These are phyloP conservation scores for Ganoderma resinaceum DNA, from an alignment of 1,284 basidiomycete genomes.

Conservation along the genomic window DNA sequence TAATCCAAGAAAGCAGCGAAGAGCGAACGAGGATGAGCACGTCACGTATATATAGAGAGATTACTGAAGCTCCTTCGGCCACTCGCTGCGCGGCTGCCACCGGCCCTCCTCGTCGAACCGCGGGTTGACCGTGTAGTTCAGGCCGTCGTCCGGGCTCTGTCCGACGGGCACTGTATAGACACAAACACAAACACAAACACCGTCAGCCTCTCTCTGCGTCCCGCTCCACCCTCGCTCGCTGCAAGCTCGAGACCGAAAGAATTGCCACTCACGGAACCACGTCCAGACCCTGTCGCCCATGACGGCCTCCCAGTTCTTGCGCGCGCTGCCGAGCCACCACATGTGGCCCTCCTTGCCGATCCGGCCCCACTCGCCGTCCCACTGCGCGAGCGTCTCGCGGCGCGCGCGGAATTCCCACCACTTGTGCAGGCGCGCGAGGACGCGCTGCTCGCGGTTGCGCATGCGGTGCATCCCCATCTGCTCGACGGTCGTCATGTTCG, in stretches of 20 bases:
- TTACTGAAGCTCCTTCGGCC: conserved; percentile 66
- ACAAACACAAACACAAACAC: no score
- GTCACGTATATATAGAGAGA: background rate
- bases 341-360: conserved; percentile 79
- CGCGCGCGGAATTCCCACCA: conserved; percentile 63
- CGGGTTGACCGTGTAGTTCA: conserved; percentile 73
- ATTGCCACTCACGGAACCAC: conserved; percentile 83
- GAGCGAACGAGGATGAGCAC: background rate
- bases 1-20: conserved; percentile 1
- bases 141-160: conserved; percentile 61
- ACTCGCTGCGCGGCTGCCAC: conserved; percentile 70
- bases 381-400: conserved; percentile 51
- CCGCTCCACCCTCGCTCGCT: no score
- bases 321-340: conserved; percentile 79
- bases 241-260: conserved; percentile 1
- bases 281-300: conserved; percentile 72
- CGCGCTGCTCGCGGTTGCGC: conserved; percentile 65
- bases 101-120: conserved; percentile 75
- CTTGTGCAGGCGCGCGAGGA: conserved; percentile 53
- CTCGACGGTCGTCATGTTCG: conserved; percentile 85
- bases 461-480: conserved; percentile 61
- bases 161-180: conserved; percentile 70
- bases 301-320: conserved; percentile 74
- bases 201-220: background rate
- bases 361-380: conserved; percentile 83